Percentiles rank a stretch among this genome's conserved stretches.
These are phyloP conservation scores for Eustoma russellianum DNA, from an alignment of 257 asterid genomes.

Conservation along the genomic window DNA sequence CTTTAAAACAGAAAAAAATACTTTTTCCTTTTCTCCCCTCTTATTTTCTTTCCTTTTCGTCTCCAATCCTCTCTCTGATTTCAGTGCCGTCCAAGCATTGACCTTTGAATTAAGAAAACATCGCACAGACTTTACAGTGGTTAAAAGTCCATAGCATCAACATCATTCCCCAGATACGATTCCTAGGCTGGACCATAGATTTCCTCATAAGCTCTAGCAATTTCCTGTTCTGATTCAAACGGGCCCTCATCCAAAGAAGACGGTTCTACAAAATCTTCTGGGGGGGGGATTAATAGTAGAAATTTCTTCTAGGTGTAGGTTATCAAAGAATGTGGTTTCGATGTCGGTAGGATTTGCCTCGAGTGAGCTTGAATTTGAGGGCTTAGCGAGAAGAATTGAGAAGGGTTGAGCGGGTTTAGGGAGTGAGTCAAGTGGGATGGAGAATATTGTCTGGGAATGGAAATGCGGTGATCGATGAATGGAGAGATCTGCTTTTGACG, in stretches of 20 bases:
- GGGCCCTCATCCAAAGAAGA: slow-evolving; percentile 77
- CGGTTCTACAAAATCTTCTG: slow-evolving; percentile 53
- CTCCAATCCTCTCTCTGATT: too few relatives aligned
- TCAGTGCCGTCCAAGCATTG: too few relatives aligned
- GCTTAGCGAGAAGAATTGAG: slow-evolving; percentile 20
- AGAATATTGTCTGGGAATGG: slow-evolving; percentile 15
- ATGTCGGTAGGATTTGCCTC: slow-evolving; percentile 25
- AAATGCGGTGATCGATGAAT: slow-evolving; percentile 10
- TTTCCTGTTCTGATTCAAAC: slow-evolving; percentile 62
- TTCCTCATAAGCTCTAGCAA: slow-evolving; percentile 66
- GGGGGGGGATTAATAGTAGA: slow-evolving; percentile 51
- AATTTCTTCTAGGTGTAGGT: slow-evolving; percentile 38
- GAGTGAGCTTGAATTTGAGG: slow-evolving; percentile 16
- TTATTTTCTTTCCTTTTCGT: too few relatives aligned
- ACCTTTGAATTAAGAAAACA: too few relatives aligned
- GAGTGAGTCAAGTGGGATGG: slow-evolving; percentile 7
- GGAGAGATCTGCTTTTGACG: too few relatives aligned
- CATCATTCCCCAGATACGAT: slow-evolving; percentile 54
- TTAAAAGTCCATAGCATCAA: slow-evolving; percentile 57
- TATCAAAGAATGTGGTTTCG: slow-evolving; percentile 38
- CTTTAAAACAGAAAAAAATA: too few relatives aligned
- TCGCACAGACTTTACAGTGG: too few relatives aligned
- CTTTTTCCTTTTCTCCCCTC: too few relatives aligned
- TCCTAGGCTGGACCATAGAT: slow-evolving; percentile 73
- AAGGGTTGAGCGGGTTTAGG: slow-evolving; percentile 12